A percentile compares a stretch with the other conserved stretches of the same genome.
These are phyloP conservation scores for Pistacia integerrima DNA, from an alignment of 345 rosid genomes.

Conservation along the genomic window DNA sequence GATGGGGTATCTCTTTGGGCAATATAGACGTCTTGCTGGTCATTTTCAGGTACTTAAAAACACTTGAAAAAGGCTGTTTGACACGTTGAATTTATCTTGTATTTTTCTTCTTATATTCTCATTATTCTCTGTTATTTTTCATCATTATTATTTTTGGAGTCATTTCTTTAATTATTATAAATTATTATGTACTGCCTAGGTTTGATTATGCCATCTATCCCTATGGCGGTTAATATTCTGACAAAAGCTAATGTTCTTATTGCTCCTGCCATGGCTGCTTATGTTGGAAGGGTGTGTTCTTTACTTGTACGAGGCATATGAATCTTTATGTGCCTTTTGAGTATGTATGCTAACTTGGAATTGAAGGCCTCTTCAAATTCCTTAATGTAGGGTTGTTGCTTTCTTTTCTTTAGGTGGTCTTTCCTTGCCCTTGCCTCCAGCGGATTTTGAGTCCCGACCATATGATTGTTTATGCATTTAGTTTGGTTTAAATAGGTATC, in stretches of 20 bases:
- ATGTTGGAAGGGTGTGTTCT: slow-evolving; percentile 89
- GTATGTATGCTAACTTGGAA: background rate
- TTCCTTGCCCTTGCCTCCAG: no score
- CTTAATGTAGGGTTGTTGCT: no score
- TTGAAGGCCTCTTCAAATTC: no score
- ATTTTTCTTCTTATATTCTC: background rate
- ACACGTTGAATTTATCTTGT: background rate
- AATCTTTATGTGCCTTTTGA: background rate
- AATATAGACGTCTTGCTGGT: slow-evolving; percentile 91
- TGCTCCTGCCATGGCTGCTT: slow-evolving; percentile 98
- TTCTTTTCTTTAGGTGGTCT: no score
- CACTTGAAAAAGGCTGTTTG: slow-evolving; percentile 8
- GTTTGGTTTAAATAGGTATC: no score
- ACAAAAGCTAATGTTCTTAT: slow-evolving; percentile 84
- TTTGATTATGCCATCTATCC: slow-evolving; percentile 94
- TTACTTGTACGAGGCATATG: slow-evolving; percentile 15
- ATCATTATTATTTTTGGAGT: no score
- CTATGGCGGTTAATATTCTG: slow-evolving; percentile 88
- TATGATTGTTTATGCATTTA: no score
- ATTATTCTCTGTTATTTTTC: no score
- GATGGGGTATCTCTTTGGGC: slow-evolving; percentile 98
- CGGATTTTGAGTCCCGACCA: no score
- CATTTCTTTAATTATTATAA: background rate
- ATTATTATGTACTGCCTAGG: slow-evolving; percentile 44
- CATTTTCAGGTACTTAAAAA: slow-evolving; percentile 81